Percentiles rank a stretch among this genome's conserved stretches.
Evolutionary conservation across 306 rosid genomes (phyloP).

Genomic region (Cicer cuneatum): DNA sequence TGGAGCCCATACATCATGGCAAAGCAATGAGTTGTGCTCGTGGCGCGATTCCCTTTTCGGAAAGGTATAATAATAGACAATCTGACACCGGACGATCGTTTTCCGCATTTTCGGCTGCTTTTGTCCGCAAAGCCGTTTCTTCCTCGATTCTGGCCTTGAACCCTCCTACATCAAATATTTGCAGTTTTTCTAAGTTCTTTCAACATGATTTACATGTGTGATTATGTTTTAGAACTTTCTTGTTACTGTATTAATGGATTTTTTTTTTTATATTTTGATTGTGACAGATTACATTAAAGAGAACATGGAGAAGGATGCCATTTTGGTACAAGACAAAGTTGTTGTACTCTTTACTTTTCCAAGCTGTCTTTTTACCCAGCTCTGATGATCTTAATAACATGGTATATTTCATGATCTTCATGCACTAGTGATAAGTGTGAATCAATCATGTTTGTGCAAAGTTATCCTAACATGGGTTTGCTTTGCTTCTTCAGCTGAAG

Average conservation of each 20-base stretch:
- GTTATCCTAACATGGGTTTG: conserved; percentile 43
- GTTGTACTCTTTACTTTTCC: conserved; percentile 69
- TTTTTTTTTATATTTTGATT: conserved; percentile 34
- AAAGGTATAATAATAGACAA: no score
- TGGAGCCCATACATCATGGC: no score
- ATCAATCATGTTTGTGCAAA: conserved; percentile 6
- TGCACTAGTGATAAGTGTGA: conserved; percentile 36
- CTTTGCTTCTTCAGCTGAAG: conserved; percentile 68
- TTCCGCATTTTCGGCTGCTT: no score
- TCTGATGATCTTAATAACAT: conserved; percentile 76
- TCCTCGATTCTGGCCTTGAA: no score
- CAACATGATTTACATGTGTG: conserved; percentile 17
- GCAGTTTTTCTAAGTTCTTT: conserved; percentile 22
- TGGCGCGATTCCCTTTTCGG: no score
- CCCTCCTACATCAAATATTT: no score
- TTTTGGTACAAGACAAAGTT: conserved; percentile 89
- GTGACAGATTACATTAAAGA: conserved; percentile 77
- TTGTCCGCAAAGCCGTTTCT: no score
- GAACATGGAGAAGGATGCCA: conserved; percentile 96
- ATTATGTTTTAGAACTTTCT: conserved; percentile 33
- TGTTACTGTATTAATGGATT: conserved; percentile 30
- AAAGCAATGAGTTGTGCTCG: no score
- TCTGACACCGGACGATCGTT: no score
- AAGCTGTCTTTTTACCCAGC: conserved; percentile 83
- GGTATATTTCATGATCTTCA: conserved; percentile 56